Percentiles rank a stretch among this genome's conserved stretches.
Evolutionary conservation across 805 yeast genomes (phyloP).

Genomic region (Zygoascus biomembranicola): DNA sequence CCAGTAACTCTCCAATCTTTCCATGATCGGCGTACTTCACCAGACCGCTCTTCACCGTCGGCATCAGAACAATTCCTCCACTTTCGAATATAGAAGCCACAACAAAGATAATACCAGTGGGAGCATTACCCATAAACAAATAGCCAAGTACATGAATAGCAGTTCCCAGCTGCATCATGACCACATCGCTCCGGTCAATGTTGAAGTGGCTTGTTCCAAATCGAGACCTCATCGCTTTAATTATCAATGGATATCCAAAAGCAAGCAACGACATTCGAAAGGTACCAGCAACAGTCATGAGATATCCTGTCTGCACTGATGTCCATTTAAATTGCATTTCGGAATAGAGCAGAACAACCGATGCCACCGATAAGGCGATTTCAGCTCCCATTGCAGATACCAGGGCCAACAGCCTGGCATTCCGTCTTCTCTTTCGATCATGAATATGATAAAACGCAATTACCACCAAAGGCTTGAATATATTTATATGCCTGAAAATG

Average conservation of each 20-base stretch:
- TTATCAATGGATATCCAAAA: conserved; percentile 17
- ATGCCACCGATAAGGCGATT: conserved; percentile 11
- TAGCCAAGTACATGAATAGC: conserved; percentile 11
- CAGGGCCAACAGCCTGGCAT: conserved; percentile 15
- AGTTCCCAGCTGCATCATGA: conserved; percentile 16
- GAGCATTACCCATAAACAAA: conserved; percentile 16
- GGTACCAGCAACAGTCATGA: conserved; percentile 22
- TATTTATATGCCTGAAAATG: conserved; percentile 10
- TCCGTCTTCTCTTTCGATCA: conserved; percentile 8
- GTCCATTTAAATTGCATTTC: conserved; percentile 26
- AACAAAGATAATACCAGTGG: conserved; percentile 11
- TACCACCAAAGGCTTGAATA: conserved; percentile 21
- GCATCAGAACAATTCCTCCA: conserved; percentile 16
- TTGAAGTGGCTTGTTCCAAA: conserved; percentile 3
- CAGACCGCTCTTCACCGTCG: conserved; percentile 17
- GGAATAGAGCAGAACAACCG: conserved; percentile 22
- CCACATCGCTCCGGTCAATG: conserved; percentile 17
- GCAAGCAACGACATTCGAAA: conserved; percentile 21
- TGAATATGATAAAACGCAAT: conserved; percentile 16
- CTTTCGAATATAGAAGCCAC: conserved; percentile 12
- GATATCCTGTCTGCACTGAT: conserved; percentile 25
- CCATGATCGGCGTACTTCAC: conserved; percentile 19
- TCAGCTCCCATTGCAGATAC: conserved; percentile 11
- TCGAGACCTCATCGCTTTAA: conserved; percentile 8
- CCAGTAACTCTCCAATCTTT: conserved; percentile 21